Evolutionary conservation across 805 yeast species (phyloP).

Genomic region (Saturnispora ahearnii): DNA sequence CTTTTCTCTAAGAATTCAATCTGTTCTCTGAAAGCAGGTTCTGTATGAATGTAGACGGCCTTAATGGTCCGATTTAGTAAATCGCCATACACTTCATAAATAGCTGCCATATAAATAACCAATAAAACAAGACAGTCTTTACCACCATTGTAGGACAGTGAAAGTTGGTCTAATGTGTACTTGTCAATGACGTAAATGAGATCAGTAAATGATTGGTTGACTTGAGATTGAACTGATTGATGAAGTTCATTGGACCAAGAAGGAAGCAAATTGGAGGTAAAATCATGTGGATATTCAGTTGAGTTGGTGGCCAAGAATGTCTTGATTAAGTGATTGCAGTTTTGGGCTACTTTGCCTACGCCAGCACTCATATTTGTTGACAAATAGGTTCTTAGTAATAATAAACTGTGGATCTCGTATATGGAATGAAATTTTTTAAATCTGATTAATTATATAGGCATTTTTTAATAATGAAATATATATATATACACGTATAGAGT

Average conservation of each 20-base stretch:
- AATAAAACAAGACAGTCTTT: slow-evolving; percentile 92
- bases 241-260: slow-evolving; percentile 10
- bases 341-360: neutral
- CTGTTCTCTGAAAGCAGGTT: slow-evolving; percentile 62
- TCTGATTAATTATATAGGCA: neutral
- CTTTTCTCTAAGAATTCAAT: slow-evolving; percentile 55
- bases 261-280: neutral
- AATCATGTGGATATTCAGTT: neutral
- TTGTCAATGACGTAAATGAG: slow-evolving; percentile 16
- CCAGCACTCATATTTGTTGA: neutral
- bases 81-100: slow-evolving; percentile 18
- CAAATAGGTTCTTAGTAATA: too few relatives aligned
- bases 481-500: neutral
- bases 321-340: neutral
- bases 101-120: slow-evolving; percentile 56
- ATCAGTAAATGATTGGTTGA: slow-evolving; percentile 16
- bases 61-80: slow-evolving; percentile 16
- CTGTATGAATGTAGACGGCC: slow-evolving; percentile 70
- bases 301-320: neutral
- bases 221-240: slow-evolving; percentile 20
- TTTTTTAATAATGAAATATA: neutral
- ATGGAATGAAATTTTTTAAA: neutral
- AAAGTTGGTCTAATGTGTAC: slow-evolving; percentile 38
- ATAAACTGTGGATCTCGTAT: too few relatives aligned
- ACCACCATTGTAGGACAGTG: slow-evolving; percentile 92